phyloP scores from a whole-genome alignment of 1,139 yeast species.

The Debaryomyces sp. region DNA sequence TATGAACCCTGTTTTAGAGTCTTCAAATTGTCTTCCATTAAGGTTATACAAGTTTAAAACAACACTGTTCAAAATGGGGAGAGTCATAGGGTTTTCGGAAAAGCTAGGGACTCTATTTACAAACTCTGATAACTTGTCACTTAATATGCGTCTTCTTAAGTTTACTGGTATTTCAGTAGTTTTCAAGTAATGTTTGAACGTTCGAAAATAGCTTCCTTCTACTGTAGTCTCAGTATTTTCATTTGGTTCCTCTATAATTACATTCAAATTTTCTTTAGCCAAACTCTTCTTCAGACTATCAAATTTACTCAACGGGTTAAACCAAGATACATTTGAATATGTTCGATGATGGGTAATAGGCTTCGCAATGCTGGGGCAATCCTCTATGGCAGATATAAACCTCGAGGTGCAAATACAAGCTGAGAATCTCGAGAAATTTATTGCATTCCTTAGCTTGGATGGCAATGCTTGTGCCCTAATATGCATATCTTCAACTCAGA shows the following conservation, averaged over 20 bases:
- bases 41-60: conserved; percentile 21
- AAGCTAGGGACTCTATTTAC: conserved; percentile 13
- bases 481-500: neutral
- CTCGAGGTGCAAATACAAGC: neutral
- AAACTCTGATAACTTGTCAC: conserved; percentile 23
- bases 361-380: neutral
- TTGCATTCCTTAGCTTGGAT: neutral
- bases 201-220: conserved; percentile 12
- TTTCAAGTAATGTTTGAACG: conserved; percentile 30
- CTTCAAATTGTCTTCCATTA: conserved; percentile 12
- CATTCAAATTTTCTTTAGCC: neutral
- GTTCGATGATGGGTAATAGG: neutral
- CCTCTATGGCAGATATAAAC: neutral
- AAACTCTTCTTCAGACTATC: conserved; percentile 5
- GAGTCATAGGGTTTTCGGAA: conserved; percentile 10
- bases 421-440: neutral
- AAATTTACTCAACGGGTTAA: conserved; percentile 24
- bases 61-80: conserved; percentile 24
- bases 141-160: conserved; percentile 23
- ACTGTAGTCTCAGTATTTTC: neutral
- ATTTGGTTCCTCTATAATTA: conserved; percentile 16
- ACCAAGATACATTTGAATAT: conserved; percentile 16
- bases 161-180: conserved; percentile 29
- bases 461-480: neutral
- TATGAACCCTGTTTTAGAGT: neutral